Conservation (phyloP, 2,329 filamentous ascomycete species). For the Didymella glomerata region DNA sequence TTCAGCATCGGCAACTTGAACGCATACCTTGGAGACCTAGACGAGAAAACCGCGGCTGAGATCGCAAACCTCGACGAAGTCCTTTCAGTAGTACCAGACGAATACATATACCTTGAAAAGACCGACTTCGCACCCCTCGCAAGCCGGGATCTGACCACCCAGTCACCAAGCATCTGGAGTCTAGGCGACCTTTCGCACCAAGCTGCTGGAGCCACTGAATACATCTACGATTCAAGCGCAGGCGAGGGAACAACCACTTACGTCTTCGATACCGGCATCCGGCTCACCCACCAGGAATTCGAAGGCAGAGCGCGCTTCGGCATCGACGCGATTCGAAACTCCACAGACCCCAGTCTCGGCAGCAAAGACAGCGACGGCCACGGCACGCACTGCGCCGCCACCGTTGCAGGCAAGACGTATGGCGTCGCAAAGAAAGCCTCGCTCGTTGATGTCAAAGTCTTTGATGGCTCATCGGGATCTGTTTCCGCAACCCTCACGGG, state of each 20-base stretch:
- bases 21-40: not conserved
- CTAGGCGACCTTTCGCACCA: not conserved
- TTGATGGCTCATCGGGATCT: not conserved
- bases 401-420: not conserved
- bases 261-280: not conserved
- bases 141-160: not conserved
- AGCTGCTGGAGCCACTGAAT: not conserved
- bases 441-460: not conserved
- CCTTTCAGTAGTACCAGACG: not conserved
- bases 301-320: not conserved
- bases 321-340: not conserved
- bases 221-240: not conserved
- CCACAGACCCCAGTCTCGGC: not conserved
- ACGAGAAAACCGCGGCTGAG: not conserved
- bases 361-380: not conserved
- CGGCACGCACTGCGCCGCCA: not conserved
- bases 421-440: not conserved
- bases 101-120: not conserved
- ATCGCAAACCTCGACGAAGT: not conserved
- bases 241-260: not conserved
- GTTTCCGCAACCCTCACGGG: not conserved
- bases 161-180: not conserved
- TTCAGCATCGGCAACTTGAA: not conserved
- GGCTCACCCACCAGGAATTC: not conserved
- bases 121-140: not conserved